phyloP scores from a whole-genome alignment of 2,329 filamentous ascomycete genomes.

The Coleophoma crateriformis region DNA sequence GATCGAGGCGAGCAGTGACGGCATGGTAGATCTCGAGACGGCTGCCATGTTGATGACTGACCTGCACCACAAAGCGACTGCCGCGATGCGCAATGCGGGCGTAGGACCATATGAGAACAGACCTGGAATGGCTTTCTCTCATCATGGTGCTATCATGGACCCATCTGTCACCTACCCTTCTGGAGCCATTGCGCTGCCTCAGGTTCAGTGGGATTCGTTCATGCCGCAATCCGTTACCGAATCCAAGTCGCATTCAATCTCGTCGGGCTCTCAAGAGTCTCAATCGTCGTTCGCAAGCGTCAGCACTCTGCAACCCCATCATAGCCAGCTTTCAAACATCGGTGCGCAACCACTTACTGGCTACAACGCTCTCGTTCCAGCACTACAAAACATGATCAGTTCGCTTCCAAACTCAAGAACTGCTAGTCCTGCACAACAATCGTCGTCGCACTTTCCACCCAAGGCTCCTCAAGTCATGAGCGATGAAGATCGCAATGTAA shows the following conservation, averaged over 20 bases:
- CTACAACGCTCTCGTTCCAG: conserved; percentile 55
- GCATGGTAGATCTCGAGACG: conserved; percentile 91
- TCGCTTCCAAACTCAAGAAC: conserved; percentile 64
- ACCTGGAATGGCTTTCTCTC: conserved; percentile 65
- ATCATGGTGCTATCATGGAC: conserved; percentile 70
- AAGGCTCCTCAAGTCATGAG: conserved; percentile 73
- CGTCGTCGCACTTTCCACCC: conserved; percentile 61
- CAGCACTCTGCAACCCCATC: conserved; percentile 50
- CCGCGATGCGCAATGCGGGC: conserved; percentile 55
- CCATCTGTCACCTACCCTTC: conserved; percentile 71
- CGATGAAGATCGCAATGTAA: conserved; percentile 79
- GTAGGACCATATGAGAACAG: conserved; percentile 45
- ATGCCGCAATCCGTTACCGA: conserved; percentile 66
- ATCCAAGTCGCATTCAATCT: conserved; percentile 69
- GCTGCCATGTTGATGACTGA: conserved; percentile 98
- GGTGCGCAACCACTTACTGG: conserved; percentile 45
- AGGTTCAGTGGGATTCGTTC: conserved; percentile 89
- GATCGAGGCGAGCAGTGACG: conserved; percentile 85
- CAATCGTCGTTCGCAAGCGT: conserved; percentile 57
- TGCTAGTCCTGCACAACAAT: conserved; percentile 64
- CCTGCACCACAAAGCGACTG: conserved; percentile 92
- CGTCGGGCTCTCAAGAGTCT: conserved; percentile 64
- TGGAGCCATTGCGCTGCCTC: conserved; percentile 74
- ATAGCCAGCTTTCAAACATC: conserved; percentile 61
- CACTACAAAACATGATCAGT: conserved; percentile 67